Base-by-base conservation (phyloP, 768 basidiomycete species). In the Xerocomellus intermedius region DNA sequence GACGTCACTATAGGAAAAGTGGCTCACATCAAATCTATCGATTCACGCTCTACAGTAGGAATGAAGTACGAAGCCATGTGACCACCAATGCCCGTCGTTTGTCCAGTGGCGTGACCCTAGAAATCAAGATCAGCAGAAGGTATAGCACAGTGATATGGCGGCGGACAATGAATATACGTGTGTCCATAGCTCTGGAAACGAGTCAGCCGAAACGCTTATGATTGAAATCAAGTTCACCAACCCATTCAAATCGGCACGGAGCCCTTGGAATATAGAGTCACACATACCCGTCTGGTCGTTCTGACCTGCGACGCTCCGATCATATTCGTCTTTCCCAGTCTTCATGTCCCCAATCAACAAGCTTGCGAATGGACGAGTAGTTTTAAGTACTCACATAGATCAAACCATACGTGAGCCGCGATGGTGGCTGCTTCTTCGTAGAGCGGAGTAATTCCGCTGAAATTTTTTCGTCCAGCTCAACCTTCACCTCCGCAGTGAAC, bases 121-220 rank as follows among this genome's bases (percentile, higher is more conserved):
- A 44, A 26, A 26, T 6, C 26, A 26, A 26, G 26, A 6, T 26
- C 26, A 6, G 26, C 26, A 26, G 26, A 26, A 26, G 5, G 5
- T 26, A 26, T 26, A 26, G 8, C 5, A 26, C 26, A 26, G 26
- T 7, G 26, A 26, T n/a, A 26, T 26, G 26, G 26, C 21, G 7
- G 70, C 80, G 61, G 64, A 89, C 89, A 57, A 96, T 94, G 71
- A 93, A 96, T 13, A 95, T 78, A 24, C 84, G 82, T 2, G 91
- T 79, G 30, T 80, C 5, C 35, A 87, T 88, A 16, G 76, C 72
- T 32, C 89, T 89, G 49, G 50, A 50, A 28, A 5, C 43, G 8
- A 30, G 16, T 50, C 13, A 50, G 61, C 36, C 26, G 61, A 37
- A 30, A n/a, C n/a, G n/a, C n/a, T n/a, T n/a, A 8, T 51, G 8